phyloP scores from a whole-genome alignment of 495 filamentous ascomycete species.

The Aspergillus ostianus region DNA sequence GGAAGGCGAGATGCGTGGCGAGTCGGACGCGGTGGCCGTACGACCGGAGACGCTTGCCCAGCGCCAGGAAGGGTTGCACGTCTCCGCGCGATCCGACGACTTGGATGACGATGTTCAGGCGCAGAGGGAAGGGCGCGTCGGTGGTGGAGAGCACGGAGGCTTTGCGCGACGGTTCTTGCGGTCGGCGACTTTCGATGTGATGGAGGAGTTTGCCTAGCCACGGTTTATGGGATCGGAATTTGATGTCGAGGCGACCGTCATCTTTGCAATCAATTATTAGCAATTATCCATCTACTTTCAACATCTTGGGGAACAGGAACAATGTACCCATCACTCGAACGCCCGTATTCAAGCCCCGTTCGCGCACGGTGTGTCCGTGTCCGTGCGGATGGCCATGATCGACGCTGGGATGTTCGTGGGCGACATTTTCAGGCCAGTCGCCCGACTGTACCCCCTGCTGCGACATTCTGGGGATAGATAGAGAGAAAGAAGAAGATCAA shows the following conservation, averaged over 20 bases:
- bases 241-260: constrained; percentile 74
- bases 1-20: constrained; percentile 73
- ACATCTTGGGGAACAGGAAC: neutral
- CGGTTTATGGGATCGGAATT: constrained; percentile 64
- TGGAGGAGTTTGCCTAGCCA: constrained; percentile 62
- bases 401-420: neutral
- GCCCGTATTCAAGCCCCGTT: constrained; percentile 19
- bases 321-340: constrained; percentile 23
- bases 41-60: constrained; percentile 61
- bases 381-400: neutral
- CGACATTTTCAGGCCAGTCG: neutral
- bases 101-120: constrained; percentile 74
- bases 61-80: constrained; percentile 71
- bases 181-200: constrained; percentile 60
- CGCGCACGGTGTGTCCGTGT: constrained; percentile 4
- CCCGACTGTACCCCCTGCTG: neutral
- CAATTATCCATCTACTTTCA: neutral
- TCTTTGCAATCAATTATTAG: constrained; percentile 22
- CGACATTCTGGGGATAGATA: neutral
- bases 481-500: no score
- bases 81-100: constrained; percentile 79
- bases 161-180: constrained; percentile 24
- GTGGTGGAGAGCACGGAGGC: constrained; percentile 40
- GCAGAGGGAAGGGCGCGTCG: constrained; percentile 55
- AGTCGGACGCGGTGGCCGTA: constrained; percentile 75